Evolutionary conservation across 257 asterid genomes (phyloP).

Genomic region (Solanum clarkiae): DNA sequence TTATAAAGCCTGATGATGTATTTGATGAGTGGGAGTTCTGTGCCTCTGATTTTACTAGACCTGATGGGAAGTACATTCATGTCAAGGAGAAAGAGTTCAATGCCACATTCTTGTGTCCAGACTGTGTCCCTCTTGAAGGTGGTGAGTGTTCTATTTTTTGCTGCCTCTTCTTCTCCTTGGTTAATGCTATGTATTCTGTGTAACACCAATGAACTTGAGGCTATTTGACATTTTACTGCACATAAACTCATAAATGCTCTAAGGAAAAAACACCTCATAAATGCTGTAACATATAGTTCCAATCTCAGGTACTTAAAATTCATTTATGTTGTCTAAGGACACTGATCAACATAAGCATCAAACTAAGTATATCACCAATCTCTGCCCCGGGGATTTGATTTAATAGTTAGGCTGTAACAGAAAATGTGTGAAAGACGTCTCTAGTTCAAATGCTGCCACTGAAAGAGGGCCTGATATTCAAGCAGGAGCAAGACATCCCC

Average conservation of each 20-base stretch:
- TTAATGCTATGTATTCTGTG: not conserved
- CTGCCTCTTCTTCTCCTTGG: not conserved
- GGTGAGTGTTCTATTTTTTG: slow-evolving; percentile 5
- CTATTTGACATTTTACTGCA: not conserved
- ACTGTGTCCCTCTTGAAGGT: slow-evolving; percentile 14
- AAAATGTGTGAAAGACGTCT: not conserved
- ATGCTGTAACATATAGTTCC: not conserved
- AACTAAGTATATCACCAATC: not conserved
- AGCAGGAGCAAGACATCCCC: not conserved
- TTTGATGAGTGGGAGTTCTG: slow-evolving; percentile 18
- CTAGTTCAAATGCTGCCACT: not conserved
- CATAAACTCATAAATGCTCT: not conserved
- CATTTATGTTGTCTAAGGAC: not conserved
- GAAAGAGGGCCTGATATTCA: not conserved
- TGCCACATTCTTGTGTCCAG: slow-evolving; percentile 28
- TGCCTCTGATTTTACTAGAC: slow-evolving; percentile 1
- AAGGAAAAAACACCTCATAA: not conserved
- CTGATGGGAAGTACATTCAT: slow-evolving; percentile 15
- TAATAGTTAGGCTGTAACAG: not conserved
- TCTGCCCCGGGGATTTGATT: not conserved
- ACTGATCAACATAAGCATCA: not conserved
- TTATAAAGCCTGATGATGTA: slow-evolving; percentile 3
- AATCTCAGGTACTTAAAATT: not conserved
- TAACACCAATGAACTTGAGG: not conserved
- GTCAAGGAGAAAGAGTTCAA: slow-evolving; percentile 20